These are phyloP conservation scores for Neonectria sp. DNA, from an alignment of 2,329 filamentous ascomycete species.

Conservation along the genomic window DNA sequence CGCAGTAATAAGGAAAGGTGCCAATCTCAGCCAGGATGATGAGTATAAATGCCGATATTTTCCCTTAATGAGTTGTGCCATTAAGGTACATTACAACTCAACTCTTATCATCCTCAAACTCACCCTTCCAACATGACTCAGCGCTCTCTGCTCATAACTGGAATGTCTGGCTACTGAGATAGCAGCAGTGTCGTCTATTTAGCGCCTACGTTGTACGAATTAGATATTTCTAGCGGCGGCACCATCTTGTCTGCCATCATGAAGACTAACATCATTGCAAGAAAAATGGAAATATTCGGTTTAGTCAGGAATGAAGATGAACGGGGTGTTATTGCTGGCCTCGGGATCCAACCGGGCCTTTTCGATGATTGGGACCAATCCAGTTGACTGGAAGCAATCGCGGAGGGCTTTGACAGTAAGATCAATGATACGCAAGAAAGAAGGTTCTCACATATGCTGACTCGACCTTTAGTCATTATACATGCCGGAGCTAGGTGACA, in stretches of 20 bases:
- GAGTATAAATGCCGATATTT: not conserved
- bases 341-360: not conserved
- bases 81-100: not conserved
- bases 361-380: not conserved
- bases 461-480: not conserved
- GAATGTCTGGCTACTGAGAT: not conserved
- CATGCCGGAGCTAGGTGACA: constrained; percentile 2
- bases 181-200: fast-evolving
- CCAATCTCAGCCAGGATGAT: not conserved
- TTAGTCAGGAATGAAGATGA: not conserved
- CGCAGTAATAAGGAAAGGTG: no score
- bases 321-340: not conserved
- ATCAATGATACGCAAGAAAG: not conserved
- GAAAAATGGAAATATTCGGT: not conserved
- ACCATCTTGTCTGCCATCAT: not conserved
- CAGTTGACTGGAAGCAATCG: not conserved
- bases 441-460: not conserved
- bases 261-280: not conserved
- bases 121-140: not conserved
- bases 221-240: not conserved
- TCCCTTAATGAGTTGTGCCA: no score
- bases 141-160: not conserved
- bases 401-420: not conserved
- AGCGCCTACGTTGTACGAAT: not conserved
- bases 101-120: not conserved